phyloP scores from a whole-genome alignment of 2,329 filamentous ascomycete species.

The Xylariaceae sp. region DNA sequence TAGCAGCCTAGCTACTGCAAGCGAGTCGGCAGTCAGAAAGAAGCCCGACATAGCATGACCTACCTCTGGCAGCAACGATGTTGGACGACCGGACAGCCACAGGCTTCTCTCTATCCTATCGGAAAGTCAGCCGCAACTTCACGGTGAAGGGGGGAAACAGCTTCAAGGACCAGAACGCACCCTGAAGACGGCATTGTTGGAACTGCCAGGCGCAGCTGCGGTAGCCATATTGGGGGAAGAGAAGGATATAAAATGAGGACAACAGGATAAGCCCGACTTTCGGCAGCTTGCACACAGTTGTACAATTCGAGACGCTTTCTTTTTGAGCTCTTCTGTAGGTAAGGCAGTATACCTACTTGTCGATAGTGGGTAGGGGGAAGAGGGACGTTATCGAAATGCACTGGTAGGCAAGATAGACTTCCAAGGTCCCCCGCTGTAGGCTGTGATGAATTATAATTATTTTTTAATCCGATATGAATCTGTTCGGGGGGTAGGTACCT shows the following conservation, averaged over 20 bases:
- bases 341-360: not conserved
- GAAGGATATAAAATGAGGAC: too few relatives aligned
- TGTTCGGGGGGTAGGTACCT: conserved; percentile 19
- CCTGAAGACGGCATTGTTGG: conserved; percentile 51
- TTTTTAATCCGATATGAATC: conserved; percentile 22
- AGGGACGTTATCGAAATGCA: conserved; percentile 8
- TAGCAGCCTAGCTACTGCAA: not conserved
- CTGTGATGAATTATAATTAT: conserved; percentile 17
- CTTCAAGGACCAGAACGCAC: conserved; percentile 36
- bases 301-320: too few relatives aligned
- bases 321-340: too few relatives aligned
- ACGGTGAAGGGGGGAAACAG: conserved; percentile 1
- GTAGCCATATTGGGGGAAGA: conserved; percentile 38
- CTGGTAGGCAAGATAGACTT: not conserved
- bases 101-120: conserved; percentile 90
- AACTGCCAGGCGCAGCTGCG: conserved; percentile 37
- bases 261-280: too few relatives aligned
- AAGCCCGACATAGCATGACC: conserved; percentile 36
- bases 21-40: not conserved
- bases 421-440: conserved; percentile 20
- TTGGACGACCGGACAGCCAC: conserved; percentile 93
- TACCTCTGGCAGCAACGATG: conserved; percentile 89
- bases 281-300: too few relatives aligned
- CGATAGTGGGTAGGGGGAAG: conserved; percentile 2
- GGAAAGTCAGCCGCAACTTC: conserved; percentile 15